Base-by-base conservation (phyloP, 495 filamentous ascomycete species). In the Friedmanniomyces simplex region DNA sequence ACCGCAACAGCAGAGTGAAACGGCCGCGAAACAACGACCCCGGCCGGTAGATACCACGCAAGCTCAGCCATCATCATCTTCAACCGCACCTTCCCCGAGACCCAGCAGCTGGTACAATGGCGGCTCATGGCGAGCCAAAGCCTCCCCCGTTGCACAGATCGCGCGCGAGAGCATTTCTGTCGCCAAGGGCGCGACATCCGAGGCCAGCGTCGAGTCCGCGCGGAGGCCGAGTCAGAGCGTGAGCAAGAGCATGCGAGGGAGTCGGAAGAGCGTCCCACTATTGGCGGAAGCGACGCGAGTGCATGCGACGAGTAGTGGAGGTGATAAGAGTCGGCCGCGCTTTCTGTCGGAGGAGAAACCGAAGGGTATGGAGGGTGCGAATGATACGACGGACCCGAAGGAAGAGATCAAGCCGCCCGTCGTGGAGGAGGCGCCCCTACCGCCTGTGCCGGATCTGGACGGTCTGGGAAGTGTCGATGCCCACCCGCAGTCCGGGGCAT, bases 71-170 rank as follows among this genome's bases (percentile, higher is more conserved):
- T 24, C 46, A 49, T 49, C 46, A 14, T 49, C 46, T 43, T 5
- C 39, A 5, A 49, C 6, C 20, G 3, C 18, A 14, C 2, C 26
- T 14, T 14, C 49, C n/a, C 18, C 49, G 32, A 18, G 49, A 11
- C 55, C 48, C 18, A 48, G 21, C 13, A 55, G 52, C 46, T 71
- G 68, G 67, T 66, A 71, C 46, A 57, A 57, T 21, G 61, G 64
- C 6, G 67, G 66, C 50, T 64, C 61, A 47, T 72, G 68, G 70
- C 59, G 67, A 18, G 65, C 69, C 41, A 72, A 72, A 56, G 65
- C 69, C 8, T 63, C 67, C 11, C 64, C 68, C 0, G 57, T 68
- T 2, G 67, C 64, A 18, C 62, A 68, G 42, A 62, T 66, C 12
- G 66, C 64, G 2, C 62, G 60, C 30, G 67, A 71, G 54, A 71